Conservation (phyloP, 2,329 filamentous ascomycete species). For the Myriosclerotinia scirpicola region DNA sequence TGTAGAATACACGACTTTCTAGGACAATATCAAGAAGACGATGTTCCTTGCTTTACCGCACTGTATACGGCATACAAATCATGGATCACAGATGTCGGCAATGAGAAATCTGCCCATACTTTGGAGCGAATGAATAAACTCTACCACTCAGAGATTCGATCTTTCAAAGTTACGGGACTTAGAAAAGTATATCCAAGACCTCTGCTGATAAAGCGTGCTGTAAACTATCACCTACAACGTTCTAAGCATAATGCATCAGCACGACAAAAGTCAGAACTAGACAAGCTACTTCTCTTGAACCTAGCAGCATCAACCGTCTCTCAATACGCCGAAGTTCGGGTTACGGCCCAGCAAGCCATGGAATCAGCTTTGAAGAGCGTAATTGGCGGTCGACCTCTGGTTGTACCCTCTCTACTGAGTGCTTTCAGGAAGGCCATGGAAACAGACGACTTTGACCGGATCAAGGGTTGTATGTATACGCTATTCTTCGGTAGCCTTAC, state of each 20-base stretch:
- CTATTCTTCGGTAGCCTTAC: conserved; percentile 84
- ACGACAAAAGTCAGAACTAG: conserved; percentile 83
- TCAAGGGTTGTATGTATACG: conserved; percentile 93
- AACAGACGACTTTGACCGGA: conserved; percentile 79
- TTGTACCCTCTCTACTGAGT: conserved; percentile 84
- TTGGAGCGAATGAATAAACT: conserved; percentile 83
- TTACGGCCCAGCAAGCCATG: conserved; percentile 85
- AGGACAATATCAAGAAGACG: conserved; percentile 82
- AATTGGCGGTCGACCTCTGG: conserved; percentile 80
- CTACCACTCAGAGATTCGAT: conserved; percentile 80
- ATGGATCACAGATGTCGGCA: conserved; percentile 97
- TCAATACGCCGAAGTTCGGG: conserved; percentile 90
- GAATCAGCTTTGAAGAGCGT: conserved; percentile 93
- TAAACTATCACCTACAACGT: conserved; percentile 93
- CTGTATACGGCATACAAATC: conserved; percentile 89
- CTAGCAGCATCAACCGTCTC: conserved; percentile 88
- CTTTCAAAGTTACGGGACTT: conserved; percentile 92
- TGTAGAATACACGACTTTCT: conserved; percentile 85
- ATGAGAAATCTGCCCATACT: conserved; percentile 91
- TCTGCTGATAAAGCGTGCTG: conserved; percentile 86
- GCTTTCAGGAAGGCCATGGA: conserved; percentile 77
- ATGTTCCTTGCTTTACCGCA: conserved; percentile 91
- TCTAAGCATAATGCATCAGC: conserved; percentile 90
- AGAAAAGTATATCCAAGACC: conserved; percentile 91
- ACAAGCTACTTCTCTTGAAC: conserved; percentile 81